Percentiles rank a stretch among this genome's conserved stretches.
Evolutionary conservation across 2,329 filamentous ascomycete genomes (phyloP).

Genomic region (Eurotiales sp.): DNA sequence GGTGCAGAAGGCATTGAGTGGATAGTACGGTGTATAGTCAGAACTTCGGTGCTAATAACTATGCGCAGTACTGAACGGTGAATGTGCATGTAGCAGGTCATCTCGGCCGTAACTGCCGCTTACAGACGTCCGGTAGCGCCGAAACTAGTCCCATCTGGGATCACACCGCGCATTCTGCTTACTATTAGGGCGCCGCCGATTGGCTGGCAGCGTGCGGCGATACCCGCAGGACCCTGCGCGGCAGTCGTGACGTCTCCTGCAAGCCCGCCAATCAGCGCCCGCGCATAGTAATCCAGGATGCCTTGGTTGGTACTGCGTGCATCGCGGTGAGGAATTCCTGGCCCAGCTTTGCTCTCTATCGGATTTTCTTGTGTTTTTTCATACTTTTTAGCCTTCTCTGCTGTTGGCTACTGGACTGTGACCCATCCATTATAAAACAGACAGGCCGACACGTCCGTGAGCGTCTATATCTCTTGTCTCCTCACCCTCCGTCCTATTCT

Average conservation of each 20-base stretch:
- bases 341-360: background rate
- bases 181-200: background rate
- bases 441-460: too few relatives aligned
- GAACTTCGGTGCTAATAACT: too few relatives aligned
- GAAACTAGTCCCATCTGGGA: too few relatives aligned
- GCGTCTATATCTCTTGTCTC: too few relatives aligned
- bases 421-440: too few relatives aligned
- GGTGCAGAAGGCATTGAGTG: conserved; percentile 60
- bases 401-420: background rate
- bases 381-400: background rate
- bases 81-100: too few relatives aligned
- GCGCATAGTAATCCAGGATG: background rate
- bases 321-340: background rate
- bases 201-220: background rate
- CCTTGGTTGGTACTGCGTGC: background rate
- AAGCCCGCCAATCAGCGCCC: conserved; percentile 1
- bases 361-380: too few relatives aligned
- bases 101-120: too few relatives aligned
- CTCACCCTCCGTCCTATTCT: too few relatives aligned
- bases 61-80: too few relatives aligned
- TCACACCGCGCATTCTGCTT: background rate
- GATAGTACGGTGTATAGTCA: too few relatives aligned
- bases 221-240: background rate
- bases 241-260: background rate
- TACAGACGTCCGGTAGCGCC: too few relatives aligned